A percentile compares a stretch with the other conserved stretches of the same genome.
Conservation (phyloP, 495 filamentous ascomycete genomes). For the Neurospora terricola region DNA sequence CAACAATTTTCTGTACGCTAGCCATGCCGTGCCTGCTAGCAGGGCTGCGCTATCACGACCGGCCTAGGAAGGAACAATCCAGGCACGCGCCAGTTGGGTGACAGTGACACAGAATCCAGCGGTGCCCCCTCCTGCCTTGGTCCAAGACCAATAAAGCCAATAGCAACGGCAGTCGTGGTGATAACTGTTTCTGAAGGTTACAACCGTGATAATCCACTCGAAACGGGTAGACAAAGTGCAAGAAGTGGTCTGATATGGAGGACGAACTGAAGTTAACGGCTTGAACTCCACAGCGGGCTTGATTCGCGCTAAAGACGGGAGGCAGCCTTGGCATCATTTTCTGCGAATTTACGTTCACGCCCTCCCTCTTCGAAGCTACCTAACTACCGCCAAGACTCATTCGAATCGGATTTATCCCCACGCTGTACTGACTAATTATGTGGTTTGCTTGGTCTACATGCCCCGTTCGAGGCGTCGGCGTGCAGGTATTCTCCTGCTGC, state of each 20-base stretch:
- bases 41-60: background rate
- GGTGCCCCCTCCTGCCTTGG: background rate
- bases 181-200: background rate
- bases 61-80: background rate
- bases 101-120: background rate
- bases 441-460: no score
- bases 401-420: no score
- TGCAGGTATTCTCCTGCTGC: no score
- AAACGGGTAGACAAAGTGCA: background rate
- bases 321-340: background rate
- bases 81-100: background rate
- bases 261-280: background rate
- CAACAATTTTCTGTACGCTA: background rate
- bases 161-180: background rate
- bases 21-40: background rate
- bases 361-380: background rate
- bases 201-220: background rate
- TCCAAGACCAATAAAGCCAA: background rate
- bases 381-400: no score
- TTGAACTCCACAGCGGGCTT: background rate
- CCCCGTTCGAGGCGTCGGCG: no score
- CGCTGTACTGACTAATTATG: no score
- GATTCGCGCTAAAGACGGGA: background rate
- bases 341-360: background rate
- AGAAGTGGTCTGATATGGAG: background rate